phyloP scores from a whole-genome alignment of 2,329 filamentous ascomycete species.

The Colletotrichum sublineola region DNA sequence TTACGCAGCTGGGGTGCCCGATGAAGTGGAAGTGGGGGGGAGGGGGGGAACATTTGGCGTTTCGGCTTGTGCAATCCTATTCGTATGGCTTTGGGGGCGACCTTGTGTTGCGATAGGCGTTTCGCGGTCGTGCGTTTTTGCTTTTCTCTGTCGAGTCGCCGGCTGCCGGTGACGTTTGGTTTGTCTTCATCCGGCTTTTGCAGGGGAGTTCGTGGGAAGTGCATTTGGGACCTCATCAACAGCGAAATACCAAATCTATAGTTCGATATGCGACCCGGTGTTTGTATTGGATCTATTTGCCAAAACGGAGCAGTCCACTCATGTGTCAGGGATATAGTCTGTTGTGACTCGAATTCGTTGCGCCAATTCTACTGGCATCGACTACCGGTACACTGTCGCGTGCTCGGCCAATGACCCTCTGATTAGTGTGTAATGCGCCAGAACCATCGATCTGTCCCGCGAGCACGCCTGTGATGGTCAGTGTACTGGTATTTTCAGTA shows the following conservation, averaged over 20 bases:
- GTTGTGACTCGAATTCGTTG: neutral
- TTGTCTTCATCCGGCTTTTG: conserved; percentile 39
- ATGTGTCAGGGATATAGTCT: neutral
- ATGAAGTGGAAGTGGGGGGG: conserved; percentile 33
- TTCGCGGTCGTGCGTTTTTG: conserved; percentile 35
- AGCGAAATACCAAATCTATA: conserved; percentile 42
- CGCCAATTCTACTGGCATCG: conserved; percentile 7
- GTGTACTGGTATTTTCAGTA: conserved; percentile 17
- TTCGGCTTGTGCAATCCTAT: conserved; percentile 41
- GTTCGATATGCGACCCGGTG: conserved; percentile 24
- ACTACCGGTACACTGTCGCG: conserved; percentile 15
- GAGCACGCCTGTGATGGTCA: conserved; percentile 10
- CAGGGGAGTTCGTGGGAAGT: conserved; percentile 41
- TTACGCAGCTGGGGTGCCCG: conserved; percentile 35
- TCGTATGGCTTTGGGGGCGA: conserved; percentile 32
- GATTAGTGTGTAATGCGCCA: conserved; percentile 36
- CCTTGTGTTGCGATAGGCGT: conserved; percentile 39
- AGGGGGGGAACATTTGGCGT: conserved; percentile 22
- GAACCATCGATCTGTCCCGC: conserved; percentile 14
- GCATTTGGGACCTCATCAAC: conserved; percentile 32
- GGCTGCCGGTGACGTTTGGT: conserved; percentile 25
- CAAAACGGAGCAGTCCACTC: conserved; percentile 33
- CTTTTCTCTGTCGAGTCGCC: conserved; percentile 15
- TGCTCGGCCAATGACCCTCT: conserved; percentile 14
- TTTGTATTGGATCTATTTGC: conserved; percentile 16